Evolutionary conservation across 805 yeast genomes (phyloP).

Genomic region (Yueomyces sp.): DNA sequence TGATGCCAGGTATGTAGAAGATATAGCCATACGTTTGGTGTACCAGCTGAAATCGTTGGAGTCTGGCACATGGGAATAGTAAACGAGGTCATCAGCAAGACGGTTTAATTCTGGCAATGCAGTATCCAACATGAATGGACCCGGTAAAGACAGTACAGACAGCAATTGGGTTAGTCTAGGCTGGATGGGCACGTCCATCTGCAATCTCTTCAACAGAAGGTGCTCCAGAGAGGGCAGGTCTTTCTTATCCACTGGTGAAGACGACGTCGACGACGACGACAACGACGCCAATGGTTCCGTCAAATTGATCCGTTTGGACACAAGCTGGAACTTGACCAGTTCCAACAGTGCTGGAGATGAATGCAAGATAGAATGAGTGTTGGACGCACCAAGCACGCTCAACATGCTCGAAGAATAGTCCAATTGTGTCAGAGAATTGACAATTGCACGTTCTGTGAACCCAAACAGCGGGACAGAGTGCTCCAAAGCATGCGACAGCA

Average conservation of each 20-base stretch:
- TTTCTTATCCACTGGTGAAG: constrained; percentile 9
- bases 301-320: constrained; percentile 33
- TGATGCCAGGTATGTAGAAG: constrained; percentile 56
- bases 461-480: constrained; percentile 20
- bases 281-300: constrained; percentile 22
- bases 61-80: constrained; percentile 68
- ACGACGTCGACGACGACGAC: constrained; percentile 6
- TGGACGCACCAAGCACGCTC: constrained; percentile 19
- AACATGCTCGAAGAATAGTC: constrained; percentile 16
- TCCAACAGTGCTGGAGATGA: constrained; percentile 27
- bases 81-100: constrained; percentile 74
- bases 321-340: constrained; percentile 43
- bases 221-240: constrained; percentile 26
- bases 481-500: constrained; percentile 15
- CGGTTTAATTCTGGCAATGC: constrained; percentile 59
- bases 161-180: constrained; percentile 28
- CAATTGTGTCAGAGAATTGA: constrained; percentile 15
- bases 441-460: constrained; percentile 21
- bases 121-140: constrained; percentile 33
- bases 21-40: constrained; percentile 62
- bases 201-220: constrained; percentile 34
- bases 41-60: constrained; percentile 76
- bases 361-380: constrained; percentile 21
- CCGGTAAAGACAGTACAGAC: constrained; percentile 50
- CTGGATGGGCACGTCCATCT: constrained; percentile 29